Percentiles rank a stretch among this genome's conserved stretches.
phyloP scores from a whole-genome alignment of 768 basidiomycete species.

The Calocybe cyanea region DNA sequence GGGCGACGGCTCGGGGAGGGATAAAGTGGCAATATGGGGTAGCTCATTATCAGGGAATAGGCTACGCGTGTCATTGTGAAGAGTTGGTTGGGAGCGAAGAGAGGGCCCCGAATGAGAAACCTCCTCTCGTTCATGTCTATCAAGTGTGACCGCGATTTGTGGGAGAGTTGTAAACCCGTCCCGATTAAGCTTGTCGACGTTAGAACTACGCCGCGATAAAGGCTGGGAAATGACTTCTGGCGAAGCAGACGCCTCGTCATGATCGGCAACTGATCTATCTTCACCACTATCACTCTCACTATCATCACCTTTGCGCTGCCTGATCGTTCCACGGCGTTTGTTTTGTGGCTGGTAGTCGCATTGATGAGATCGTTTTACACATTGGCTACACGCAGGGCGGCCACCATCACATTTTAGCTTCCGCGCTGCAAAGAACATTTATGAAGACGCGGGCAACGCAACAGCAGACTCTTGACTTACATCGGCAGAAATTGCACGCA shows the following conservation, averaged over 20 bases:
- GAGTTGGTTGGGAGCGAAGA: slow-evolving; percentile 31
- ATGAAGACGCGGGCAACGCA: slow-evolving; percentile 11
- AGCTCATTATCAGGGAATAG: slow-evolving; percentile 61
- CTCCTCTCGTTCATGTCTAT: slow-evolving; percentile 49
- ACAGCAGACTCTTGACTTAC: slow-evolving; percentile 40
- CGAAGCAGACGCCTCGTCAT: slow-evolving; percentile 48
- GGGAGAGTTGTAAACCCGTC: slow-evolving; percentile 39
- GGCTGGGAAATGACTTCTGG: slow-evolving; percentile 52
- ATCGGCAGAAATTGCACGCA: slow-evolving; percentile 89
- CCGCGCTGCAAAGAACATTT: slow-evolving; percentile 49
- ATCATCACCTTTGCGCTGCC: slow-evolving; percentile 59
- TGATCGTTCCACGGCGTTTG: slow-evolving; percentile 63
- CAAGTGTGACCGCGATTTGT: slow-evolving; percentile 35
- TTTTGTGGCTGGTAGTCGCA: slow-evolving; percentile 81
- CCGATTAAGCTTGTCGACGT: slow-evolving; percentile 39
- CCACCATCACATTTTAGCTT: slow-evolving; percentile 89
- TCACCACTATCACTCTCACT: slow-evolving; percentile 70
- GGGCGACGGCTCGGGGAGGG: slow-evolving; percentile 54
- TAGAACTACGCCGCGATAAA: slow-evolving; percentile 44
- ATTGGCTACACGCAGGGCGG: slow-evolving; percentile 79
- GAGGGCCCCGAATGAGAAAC: slow-evolving; percentile 33
- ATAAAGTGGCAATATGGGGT: slow-evolving; percentile 69
- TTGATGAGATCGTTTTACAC: slow-evolving; percentile 69
- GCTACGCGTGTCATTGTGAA: slow-evolving; percentile 30
- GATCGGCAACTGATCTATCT: slow-evolving; percentile 45